Conservation (phyloP, 768 basidiomycete genomes). For the Tulasnella sp. region DNA sequence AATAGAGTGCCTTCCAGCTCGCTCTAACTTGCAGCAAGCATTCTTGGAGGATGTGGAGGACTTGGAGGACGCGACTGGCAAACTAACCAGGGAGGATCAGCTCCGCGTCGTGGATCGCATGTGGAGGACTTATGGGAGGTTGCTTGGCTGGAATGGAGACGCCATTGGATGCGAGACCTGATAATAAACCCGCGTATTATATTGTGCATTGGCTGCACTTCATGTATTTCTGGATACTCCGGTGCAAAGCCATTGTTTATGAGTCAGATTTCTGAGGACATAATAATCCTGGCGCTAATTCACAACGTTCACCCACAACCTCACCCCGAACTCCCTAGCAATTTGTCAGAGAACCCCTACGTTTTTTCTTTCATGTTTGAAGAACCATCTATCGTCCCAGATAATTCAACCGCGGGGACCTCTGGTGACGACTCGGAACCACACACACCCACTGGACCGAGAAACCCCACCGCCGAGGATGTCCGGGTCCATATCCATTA, state of each 20-base stretch:
- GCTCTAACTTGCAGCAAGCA: slow-evolving; percentile 58
- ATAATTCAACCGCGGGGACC: neutral
- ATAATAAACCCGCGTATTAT: neutral
- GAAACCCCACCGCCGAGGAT: neutral
- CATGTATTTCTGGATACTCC: no score
- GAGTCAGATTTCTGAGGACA: neutral
- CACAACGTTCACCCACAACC: neutral
- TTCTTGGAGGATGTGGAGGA: slow-evolving; percentile 82
- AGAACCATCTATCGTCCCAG: neutral
- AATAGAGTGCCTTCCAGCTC: slow-evolving; percentile 45
- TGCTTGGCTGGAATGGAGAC: slow-evolving; percentile 50
- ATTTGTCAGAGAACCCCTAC: neutral
- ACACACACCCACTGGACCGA: neutral
- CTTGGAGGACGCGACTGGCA: slow-evolving; percentile 56
- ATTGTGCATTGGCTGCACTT: neutral
- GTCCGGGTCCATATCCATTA: slow-evolving; percentile 15
- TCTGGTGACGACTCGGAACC: neutral
- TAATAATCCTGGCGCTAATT: neutral
- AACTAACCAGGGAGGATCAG: slow-evolving; percentile 61
- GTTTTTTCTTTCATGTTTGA: neutral
- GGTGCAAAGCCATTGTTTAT: no score
- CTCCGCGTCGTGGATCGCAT: slow-evolving; percentile 71
- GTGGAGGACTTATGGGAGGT: slow-evolving; percentile 77
- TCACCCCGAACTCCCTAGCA: neutral
- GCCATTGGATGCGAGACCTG: neutral